Percentiles rank a stretch among this genome's conserved stretches.
These are phyloP conservation scores for Rosa multiflora DNA, from an alignment of 306 rosid genomes.

Conservation along the genomic window DNA sequence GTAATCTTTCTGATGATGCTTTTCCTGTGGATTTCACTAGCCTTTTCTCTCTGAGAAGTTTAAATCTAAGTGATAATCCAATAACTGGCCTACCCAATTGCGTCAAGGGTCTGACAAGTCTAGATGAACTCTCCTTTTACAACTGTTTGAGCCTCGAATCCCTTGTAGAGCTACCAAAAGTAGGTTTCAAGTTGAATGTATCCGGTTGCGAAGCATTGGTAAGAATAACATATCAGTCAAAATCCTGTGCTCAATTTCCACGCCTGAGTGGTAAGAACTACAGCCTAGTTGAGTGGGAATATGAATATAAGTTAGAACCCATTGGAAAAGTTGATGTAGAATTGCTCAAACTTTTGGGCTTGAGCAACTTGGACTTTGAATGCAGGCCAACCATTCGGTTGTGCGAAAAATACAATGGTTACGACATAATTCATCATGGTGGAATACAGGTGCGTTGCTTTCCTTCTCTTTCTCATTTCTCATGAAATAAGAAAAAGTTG, in stretches of 20 bases:
- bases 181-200: accelerated
- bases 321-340: not conserved
- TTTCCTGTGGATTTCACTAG: not conserved
- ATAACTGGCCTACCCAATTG: not conserved
- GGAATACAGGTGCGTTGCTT: conserved; percentile 5
- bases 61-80: not conserved
- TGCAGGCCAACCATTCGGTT: not conserved
- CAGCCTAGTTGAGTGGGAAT: not conserved
- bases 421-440: not conserved
- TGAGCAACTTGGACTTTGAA: not conserved
- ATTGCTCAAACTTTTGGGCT: not conserved
- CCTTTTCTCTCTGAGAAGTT: not conserved
- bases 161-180: not conserved
- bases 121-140: accelerated
- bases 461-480: not conserved
- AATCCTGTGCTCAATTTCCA: too few species aligned
- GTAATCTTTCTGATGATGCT: conserved; percentile 4
- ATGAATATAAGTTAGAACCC: not conserved
- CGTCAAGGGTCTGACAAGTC: not conserved
- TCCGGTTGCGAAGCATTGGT: not conserved
- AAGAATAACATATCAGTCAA: not conserved
- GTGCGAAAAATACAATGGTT: not conserved
- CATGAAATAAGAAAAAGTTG: not conserved
- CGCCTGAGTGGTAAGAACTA: not conserved
- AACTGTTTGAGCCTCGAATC: not conserved